These are phyloP conservation scores for Pezicula neosporulosa DNA, from an alignment of 2,329 filamentous ascomycete species.

Conservation along the genomic window DNA sequence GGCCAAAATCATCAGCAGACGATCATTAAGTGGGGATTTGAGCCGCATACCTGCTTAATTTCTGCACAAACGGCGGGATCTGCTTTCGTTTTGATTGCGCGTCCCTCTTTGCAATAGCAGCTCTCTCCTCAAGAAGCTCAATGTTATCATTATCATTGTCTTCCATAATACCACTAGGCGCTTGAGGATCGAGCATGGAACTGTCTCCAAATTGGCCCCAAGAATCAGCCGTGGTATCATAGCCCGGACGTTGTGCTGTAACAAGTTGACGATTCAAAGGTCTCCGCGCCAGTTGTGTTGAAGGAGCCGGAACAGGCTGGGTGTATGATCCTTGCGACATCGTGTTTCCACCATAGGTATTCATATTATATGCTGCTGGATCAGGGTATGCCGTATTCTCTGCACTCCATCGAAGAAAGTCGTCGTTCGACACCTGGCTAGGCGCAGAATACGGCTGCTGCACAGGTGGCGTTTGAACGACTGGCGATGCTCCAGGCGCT, in stretches of 20 bases:
- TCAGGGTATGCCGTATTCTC: slow-evolving; percentile 33
- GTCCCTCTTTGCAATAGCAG: slow-evolving; percentile 79
- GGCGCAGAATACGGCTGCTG: slow-evolving; percentile 45
- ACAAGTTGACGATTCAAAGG: slow-evolving; percentile 28
- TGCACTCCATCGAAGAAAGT: slow-evolving; percentile 51
- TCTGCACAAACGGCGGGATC: slow-evolving; percentile 97
- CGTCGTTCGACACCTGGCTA: slow-evolving; percentile 43
- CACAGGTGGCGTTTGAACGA: slow-evolving; percentile 49
- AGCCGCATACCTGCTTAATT: slow-evolving; percentile 79
- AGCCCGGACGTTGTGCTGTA: slow-evolving; percentile 20
- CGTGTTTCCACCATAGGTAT: slow-evolving; percentile 13
- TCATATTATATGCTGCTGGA: slow-evolving; percentile 25
- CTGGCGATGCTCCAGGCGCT: slow-evolving; percentile 68
- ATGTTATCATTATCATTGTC: slow-evolving; percentile 75
- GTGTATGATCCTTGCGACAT: slow-evolving; percentile 21
- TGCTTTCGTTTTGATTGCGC: slow-evolving; percentile 88
- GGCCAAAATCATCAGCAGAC: slow-evolving; percentile 16
- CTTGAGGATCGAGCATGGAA: slow-evolving; percentile 20
- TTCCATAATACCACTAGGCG: slow-evolving; percentile 35
- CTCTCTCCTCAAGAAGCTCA: slow-evolving; percentile 75
- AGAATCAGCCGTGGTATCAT: slow-evolving; percentile 27
- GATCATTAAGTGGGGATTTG: slow-evolving; percentile 2
- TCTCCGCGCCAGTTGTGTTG: slow-evolving; percentile 29
- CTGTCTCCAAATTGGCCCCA: slow-evolving; percentile 39
- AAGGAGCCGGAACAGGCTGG: slow-evolving; percentile 18